phyloP scores from a whole-genome alignment of 78 protist species.

The slime mould (Dictyostelium discoideum) region DNA sequence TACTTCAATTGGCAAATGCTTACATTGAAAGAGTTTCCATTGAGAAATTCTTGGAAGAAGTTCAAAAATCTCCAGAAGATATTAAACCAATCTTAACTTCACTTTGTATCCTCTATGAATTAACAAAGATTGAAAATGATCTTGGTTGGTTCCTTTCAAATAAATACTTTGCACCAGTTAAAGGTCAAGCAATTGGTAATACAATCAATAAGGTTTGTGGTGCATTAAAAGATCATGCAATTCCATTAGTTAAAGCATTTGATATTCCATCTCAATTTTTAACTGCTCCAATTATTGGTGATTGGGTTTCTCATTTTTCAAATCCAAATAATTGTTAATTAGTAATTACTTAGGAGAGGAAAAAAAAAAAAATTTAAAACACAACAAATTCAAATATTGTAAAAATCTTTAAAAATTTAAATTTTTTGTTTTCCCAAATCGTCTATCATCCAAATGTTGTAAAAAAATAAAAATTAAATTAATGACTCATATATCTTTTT shows the following conservation, averaged over 20 bases:
- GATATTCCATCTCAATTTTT: conserved; percentile 80
- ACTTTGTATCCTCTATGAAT: conserved; percentile 45
- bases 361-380: not conserved
- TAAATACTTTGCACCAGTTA: conserved; percentile 77
- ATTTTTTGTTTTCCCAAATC: too few species aligned
- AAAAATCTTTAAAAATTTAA: too few species aligned
- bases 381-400: too few species aligned
- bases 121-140: conserved; percentile 72
- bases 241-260: conserved; percentile 85
- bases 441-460: too few species aligned
- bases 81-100: conserved; percentile 32
- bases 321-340: conserved; percentile 73
- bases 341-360: not conserved
- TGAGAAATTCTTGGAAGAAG: conserved; percentile 69
- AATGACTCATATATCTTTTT: not conserved
- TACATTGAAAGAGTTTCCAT: conserved; percentile 78
- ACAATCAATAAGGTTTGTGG: conserved; percentile 67
- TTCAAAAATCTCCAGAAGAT: conserved; percentile 22
- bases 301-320: conserved; percentile 73
- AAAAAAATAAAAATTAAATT: not conserved
- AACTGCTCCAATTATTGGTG: conserved; percentile 85
- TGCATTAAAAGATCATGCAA: conserved; percentile 51
- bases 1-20: conserved; percentile 42
- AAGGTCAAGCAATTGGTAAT: conserved; percentile 71
- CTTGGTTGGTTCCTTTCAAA: conserved; percentile 78